phyloP scores from a whole-genome alignment of 2,329 filamentous ascomycete genomes.

The Waltergamsia citrina region DNA sequence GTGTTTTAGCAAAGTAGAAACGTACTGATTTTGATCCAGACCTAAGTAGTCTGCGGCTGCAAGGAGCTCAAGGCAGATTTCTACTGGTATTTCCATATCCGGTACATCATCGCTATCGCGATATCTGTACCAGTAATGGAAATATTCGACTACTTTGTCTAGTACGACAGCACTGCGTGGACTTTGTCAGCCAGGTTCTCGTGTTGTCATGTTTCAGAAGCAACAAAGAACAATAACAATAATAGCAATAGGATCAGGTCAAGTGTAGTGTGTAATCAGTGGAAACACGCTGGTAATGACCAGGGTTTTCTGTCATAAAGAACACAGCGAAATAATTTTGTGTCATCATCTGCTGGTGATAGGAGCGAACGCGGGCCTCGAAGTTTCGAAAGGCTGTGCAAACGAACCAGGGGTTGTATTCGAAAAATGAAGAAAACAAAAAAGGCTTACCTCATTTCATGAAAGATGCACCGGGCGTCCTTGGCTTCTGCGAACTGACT shows the following conservation, averaged over 20 bases:
- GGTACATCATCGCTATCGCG: conserved; percentile 61
- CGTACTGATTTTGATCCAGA: conserved; percentile 51
- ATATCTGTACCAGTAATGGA: conserved; percentile 73
- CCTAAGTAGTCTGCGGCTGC: conserved; percentile 71
- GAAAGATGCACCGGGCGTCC: conserved; percentile 55
- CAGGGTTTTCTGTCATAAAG: conserved; percentile 37
- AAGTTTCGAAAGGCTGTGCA: conserved; percentile 5
- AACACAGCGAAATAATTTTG: conserved; percentile 28
- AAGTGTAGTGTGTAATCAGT: conserved; percentile 52
- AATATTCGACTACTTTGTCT: conserved; percentile 75
- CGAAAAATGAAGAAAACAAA: not conserved
- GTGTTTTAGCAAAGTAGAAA: no score
- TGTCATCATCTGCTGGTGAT: conserved; percentile 22
- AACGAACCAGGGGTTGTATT: not conserved
- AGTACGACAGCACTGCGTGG: conserved; percentile 37
- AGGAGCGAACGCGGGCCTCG: conserved; percentile 4
- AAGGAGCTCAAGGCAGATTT: conserved; percentile 68
- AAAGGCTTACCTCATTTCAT: conserved; percentile 60
- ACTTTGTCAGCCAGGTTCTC: not conserved
- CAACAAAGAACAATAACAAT: not conserved
- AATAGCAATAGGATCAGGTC: conserved; percentile 40
- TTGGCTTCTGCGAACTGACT: conserved; percentile 59
- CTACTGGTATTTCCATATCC: conserved; percentile 72
- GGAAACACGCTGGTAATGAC: conserved; percentile 27
- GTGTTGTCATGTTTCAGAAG: not conserved